Evolutionary conservation across 768 basidiomycete genomes (phyloP).

Genomic region (Lactarius hengduanensis): DNA sequence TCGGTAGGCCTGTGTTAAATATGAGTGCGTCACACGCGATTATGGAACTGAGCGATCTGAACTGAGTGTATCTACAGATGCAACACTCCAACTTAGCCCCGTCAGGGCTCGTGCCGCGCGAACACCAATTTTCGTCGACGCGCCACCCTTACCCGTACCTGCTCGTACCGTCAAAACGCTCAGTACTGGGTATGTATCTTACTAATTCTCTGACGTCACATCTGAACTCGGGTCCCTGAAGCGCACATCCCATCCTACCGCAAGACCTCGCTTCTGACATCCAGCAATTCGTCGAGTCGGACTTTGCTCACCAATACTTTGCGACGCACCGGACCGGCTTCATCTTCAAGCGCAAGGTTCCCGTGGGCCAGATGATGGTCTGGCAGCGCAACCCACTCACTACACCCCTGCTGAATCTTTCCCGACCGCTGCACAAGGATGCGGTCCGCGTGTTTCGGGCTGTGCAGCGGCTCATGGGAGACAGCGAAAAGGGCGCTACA

Average conservation of each 20-base stretch:
- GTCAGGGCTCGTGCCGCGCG: conserved; percentile 62
- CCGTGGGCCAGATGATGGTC: conserved; percentile 83
- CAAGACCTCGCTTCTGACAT: conserved; percentile 81
- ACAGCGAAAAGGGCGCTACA: conserved; percentile 70
- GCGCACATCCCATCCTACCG: conserved; percentile 75
- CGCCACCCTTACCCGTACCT: conserved; percentile 14
- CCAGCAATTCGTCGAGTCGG: conserved; percentile 80
- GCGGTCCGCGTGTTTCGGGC: conserved; percentile 86
- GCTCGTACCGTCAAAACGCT: conserved; percentile 43
- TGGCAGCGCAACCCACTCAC: conserved; percentile 80
- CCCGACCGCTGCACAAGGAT: conserved; percentile 64
- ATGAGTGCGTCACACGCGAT: conserved; percentile 47
- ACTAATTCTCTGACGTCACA: background rate
- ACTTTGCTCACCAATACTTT: conserved; percentile 86
- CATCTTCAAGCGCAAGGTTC: conserved; percentile 78
- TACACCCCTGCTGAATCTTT: conserved; percentile 72
- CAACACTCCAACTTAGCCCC: conserved; percentile 72
- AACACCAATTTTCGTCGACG: conserved; percentile 55
- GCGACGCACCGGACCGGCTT: conserved; percentile 88
- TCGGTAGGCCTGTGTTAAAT: conserved; percentile 69
- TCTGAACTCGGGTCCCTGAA: conserved; percentile 34
- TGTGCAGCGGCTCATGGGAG: conserved; percentile 92
- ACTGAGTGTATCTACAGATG: conserved; percentile 41
- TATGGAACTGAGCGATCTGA: conserved; percentile 9
- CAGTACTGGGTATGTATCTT: conserved; percentile 59